Evolutionary conservation across 352 stramenopile genomes (phyloP).

Genomic region (Globisporangium iwayamae): DNA sequence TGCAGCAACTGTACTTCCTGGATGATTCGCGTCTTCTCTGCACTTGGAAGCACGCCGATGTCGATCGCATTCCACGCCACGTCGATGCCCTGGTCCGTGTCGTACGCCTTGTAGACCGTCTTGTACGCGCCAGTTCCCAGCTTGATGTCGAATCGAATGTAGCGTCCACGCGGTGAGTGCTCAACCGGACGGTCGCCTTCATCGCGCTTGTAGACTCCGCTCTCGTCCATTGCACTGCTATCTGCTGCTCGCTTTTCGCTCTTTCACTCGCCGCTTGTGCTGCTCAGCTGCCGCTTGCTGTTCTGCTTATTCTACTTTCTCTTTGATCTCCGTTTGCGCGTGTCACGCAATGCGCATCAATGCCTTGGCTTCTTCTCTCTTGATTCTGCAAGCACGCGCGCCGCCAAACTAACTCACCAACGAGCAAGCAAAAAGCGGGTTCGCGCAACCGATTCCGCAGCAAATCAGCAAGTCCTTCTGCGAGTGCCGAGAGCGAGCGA

Average conservation of each 20-base stretch:
- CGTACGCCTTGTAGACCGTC: conserved; percentile 94
- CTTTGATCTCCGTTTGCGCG: background rate
- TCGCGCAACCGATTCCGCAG: background rate
- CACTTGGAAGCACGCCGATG: conserved; percentile 92
- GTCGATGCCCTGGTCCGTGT: conserved; percentile 98
- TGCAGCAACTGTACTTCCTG: conserved; percentile 97
- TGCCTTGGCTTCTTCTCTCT: background rate
- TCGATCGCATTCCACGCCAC: conserved; percentile 99
- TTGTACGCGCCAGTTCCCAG: conserved; percentile 86
- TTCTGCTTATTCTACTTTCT: background rate
- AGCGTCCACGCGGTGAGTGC: conserved; percentile 74
- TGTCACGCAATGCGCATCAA: conserved; percentile 16
- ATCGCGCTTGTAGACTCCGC: conserved; percentile 67
- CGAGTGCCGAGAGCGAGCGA: too few species aligned
- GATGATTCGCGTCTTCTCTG: conserved; percentile 95
- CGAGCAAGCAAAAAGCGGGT: background rate
- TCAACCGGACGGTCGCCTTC: conserved; percentile 75
- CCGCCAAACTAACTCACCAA: background rate
- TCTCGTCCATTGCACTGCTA: conserved; percentile 46
- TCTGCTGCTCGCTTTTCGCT: background rate
- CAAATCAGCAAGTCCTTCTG: background rate
- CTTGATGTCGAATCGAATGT: conserved; percentile 86
- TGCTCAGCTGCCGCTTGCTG: background rate
- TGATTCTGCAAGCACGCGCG: background rate
- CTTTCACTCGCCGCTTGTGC: background rate